Conservation (phyloP, 345 rosid species). For the Eutrema yunnanense region DNA sequence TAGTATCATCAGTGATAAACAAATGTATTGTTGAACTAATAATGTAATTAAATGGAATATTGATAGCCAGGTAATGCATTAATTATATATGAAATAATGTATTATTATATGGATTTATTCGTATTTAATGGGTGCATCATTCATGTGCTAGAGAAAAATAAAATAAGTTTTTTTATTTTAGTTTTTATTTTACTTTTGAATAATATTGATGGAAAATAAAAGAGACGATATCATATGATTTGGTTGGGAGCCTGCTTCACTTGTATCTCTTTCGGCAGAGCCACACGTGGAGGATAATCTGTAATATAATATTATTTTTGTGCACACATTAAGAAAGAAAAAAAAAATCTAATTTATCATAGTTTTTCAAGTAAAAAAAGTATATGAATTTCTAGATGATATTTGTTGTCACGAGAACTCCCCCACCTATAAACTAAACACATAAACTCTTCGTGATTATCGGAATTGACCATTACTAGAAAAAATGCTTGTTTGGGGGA, state of each 20-base stretch:
- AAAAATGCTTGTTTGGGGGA: not conserved
- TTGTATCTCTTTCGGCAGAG: slow-evolving; percentile 9
- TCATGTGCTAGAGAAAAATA: not conserved
- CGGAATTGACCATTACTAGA: slow-evolving; percentile 4
- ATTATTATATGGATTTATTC: not conserved
- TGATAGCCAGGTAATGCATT: not conserved
- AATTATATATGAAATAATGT: not conserved
- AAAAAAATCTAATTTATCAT: no score
- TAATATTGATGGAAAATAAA: not conserved
- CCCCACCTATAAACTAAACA: not conserved
- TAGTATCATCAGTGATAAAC: not conserved
- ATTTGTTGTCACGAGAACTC: not conserved
- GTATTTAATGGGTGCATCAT: not conserved
- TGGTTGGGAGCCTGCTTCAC: slow-evolving; percentile 26
- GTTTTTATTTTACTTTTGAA: not conserved
- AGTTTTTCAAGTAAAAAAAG: not conserved
- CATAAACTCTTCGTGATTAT: slow-evolving; percentile 13
- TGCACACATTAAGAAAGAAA: not conserved
- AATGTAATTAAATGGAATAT: not conserved
- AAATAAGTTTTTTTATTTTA: not conserved
- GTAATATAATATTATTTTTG: not conserved
- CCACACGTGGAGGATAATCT: slow-evolving; percentile 24
- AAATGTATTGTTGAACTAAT: not conserved
- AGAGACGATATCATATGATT: slow-evolving; percentile 6
- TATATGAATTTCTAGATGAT: not conserved